Evolutionary conservation across 495 filamentous ascomycete species (phyloP).

Genomic region (Xylaria bambusicola): DNA sequence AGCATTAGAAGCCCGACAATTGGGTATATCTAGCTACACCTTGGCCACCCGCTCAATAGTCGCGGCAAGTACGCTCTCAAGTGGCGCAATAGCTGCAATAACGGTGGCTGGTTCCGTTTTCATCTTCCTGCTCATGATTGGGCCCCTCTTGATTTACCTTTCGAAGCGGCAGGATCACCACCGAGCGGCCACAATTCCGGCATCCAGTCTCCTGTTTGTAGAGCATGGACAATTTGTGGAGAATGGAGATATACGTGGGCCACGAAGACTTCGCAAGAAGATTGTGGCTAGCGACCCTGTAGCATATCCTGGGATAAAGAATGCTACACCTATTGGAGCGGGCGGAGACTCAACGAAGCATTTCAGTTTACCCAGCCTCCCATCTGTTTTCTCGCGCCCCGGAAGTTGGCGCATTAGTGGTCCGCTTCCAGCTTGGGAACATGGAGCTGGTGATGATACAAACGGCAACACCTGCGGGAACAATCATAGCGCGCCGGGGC

Average conservation of each 20-base stretch:
- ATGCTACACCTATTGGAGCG: neutral
- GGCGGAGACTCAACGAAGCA: neutral
- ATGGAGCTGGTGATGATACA: neutral
- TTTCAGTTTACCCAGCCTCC: conserved; percentile 11
- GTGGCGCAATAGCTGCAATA: conserved; percentile 29
- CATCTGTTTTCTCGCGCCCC: neutral
- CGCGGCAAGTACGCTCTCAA: conserved; percentile 21
- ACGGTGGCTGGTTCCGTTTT: conserved; percentile 29
- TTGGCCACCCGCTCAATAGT: neutral
- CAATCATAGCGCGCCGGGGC: conserved; percentile 3
- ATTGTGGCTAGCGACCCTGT: conserved; percentile 6
- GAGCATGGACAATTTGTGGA: conserved; percentile 11
- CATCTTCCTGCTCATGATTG: conserved; percentile 26
- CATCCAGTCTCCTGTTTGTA: conserved; percentile 3
- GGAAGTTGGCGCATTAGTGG: neutral
- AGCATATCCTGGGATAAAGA: neutral
- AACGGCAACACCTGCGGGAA: no score
- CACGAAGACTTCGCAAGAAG: conserved; percentile 27
- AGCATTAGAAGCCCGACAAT: neutral
- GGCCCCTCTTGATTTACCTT: conserved; percentile 20
- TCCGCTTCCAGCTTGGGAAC: neutral
- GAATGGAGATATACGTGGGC: conserved; percentile 6
- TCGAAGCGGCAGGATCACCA: conserved; percentile 19
- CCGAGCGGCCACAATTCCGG: conserved; percentile 1
- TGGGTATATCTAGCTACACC: neutral